Base-by-base conservation (phyloP, 495 filamentous ascomycete species). In the Aspergillus olivimuriae region DNA sequence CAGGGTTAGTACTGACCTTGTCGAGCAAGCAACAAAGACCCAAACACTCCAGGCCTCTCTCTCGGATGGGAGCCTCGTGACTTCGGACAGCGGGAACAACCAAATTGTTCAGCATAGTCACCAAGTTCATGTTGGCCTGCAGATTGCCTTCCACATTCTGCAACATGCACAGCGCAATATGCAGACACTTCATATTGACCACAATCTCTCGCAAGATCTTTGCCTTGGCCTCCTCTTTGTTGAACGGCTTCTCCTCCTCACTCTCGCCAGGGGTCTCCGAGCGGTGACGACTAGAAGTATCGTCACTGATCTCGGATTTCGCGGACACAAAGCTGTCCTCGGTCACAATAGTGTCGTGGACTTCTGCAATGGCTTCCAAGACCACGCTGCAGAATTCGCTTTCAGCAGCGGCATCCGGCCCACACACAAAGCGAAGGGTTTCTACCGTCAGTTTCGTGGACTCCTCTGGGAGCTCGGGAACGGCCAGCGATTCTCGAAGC, bases 141-240 rank as follows among this genome's bases (percentile, higher is more conserved):
- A 97, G 70, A 43, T 83, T 80, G 16, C 88, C 86, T 41, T 85
- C 69, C 2, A 96, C 86, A 53, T 95, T 92, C 58, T 94, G 80
- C 32, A 99, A 74, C 89, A 95, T 95, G 72, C 88, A 97, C 54
- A 94, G 89, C 17, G 94, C 89, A 52, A 99, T 95, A 56, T 96
- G 87, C 26, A 99, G 75, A 66, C 92, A 96, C 62, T 97, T 96
- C 80, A 95, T 87, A 69, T 97, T 96, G 55, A 97, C 84, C 71
- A 94, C 80, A 58, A 97, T 89, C 60, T 95, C 89, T 43, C 76
- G 77, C 44, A 96, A 75, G 2, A 88, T 82, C 64, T 90, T 95
- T 10, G 77, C 77, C 57, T 89, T 84, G 6, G 82, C 82, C 39
- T 85, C 82, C 52, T 88, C 86, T 52, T 83, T 83, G 36, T 76